A percentile compares a stretch with the other conserved stretches of the same genome.
phyloP scores from a whole-genome alignment of 495 filamentous ascomycete species.

The Aspergillus hancockii region DNA sequence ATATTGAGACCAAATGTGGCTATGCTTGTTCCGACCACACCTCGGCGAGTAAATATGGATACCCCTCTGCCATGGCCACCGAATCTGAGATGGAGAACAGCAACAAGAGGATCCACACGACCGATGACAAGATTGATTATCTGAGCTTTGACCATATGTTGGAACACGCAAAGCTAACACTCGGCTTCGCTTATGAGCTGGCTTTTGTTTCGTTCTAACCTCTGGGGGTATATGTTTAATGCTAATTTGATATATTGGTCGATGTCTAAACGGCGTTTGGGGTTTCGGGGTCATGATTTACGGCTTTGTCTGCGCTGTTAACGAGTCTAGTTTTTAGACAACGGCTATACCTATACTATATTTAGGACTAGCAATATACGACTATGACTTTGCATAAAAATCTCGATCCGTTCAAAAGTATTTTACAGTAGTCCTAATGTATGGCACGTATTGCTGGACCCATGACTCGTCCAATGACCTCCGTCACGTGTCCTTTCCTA shows the following conservation, averaged over 20 bases:
- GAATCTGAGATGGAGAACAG: slow-evolving; percentile 85
- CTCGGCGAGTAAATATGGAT: slow-evolving; percentile 92
- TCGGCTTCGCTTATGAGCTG: slow-evolving; percentile 88
- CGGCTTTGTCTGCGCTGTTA: background rate
- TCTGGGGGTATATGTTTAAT: slow-evolving; percentile 1
- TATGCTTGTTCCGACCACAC: slow-evolving; percentile 98
- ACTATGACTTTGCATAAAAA: background rate
- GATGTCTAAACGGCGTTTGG: slow-evolving; percentile 1
- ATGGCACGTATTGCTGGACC: no score
- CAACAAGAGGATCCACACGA: slow-evolving; percentile 87
- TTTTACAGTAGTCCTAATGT: background rate
- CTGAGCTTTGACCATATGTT: slow-evolving; percentile 97
- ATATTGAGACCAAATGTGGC: slow-evolving; percentile 88
- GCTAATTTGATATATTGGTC: background rate
- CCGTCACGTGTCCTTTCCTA: no score
- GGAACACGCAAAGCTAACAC: slow-evolving; percentile 89
- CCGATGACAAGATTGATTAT: slow-evolving; percentile 83
- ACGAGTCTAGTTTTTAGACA: background rate
- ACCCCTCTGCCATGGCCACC: slow-evolving; percentile 93
- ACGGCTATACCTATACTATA: background rate
- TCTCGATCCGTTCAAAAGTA: background rate
- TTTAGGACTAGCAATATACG: background rate
- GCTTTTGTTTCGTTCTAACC: slow-evolving; percentile 48
- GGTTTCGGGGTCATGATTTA: background rate
- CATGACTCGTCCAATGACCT: no score